Evolutionary conservation across 441 rosid species (phyloP).

Genomic region (Gossypium laxum): DNA sequence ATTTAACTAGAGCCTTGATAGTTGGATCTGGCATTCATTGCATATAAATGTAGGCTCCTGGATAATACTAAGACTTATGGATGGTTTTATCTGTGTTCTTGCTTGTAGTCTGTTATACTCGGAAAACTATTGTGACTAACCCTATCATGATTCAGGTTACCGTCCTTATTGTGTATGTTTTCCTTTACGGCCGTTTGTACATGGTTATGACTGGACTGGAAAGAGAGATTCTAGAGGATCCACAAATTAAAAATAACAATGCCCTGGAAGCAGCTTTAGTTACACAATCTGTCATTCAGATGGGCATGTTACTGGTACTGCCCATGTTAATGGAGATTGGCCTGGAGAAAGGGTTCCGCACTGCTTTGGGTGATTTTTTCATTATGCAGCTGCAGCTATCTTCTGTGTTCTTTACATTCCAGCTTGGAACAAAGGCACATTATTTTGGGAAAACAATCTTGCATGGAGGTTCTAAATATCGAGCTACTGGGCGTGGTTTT

Average conservation of each 20-base stretch:
- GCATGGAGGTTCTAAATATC: slow-evolving; percentile 84
- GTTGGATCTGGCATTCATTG: background rate
- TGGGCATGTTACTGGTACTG: slow-evolving; percentile 73
- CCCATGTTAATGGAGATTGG: slow-evolving; percentile 98
- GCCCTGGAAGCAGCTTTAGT: slow-evolving; percentile 81
- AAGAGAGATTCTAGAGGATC: slow-evolving; percentile 35
- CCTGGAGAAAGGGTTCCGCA: slow-evolving; percentile 83
- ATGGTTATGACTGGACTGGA: slow-evolving; percentile 84
- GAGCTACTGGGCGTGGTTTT: slow-evolving; percentile 87
- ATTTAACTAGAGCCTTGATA: background rate
- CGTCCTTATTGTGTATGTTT: slow-evolving; percentile 65
- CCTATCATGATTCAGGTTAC: slow-evolving; percentile 41
- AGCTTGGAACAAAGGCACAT: slow-evolving; percentile 80
- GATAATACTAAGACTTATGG: background rate
- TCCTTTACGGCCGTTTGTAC: slow-evolving; percentile 83
- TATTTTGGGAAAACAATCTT: slow-evolving; percentile 80
- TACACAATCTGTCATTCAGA: slow-evolving; percentile 77
- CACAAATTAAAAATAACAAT: slow-evolving; percentile 40
- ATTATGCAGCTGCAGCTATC: slow-evolving; percentile 84
- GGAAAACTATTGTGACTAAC: background rate
- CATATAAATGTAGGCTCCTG: background rate
- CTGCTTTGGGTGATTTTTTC: slow-evolving; percentile 65
- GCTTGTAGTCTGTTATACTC: background rate
- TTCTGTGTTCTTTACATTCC: slow-evolving; percentile 75
- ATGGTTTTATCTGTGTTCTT: background rate